Conservation (phyloP, 768 basidiomycete species). For the Calocybe cyanea region DNA sequence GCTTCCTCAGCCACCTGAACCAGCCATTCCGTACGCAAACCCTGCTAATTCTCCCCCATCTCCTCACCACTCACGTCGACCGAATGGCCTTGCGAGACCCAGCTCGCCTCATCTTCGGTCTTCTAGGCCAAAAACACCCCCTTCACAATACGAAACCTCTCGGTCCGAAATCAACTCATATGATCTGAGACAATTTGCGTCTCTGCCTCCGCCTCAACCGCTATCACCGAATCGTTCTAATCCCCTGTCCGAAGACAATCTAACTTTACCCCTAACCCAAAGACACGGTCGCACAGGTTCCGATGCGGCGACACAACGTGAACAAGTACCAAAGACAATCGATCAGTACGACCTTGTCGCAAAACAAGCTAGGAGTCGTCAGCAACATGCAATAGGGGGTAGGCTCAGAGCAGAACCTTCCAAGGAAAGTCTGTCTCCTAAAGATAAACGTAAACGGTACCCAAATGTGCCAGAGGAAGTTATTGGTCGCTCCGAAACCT, state of each 20-base stretch:
- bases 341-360: constrained; percentile 31
- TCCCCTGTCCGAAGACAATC: constrained; percentile 37
- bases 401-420: constrained; percentile 28
- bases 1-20: constrained; percentile 20
- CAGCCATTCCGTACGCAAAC: constrained; percentile 15
- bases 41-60: constrained; percentile 29
- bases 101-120: constrained; percentile 31
- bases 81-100: constrained; percentile 30
- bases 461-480: constrained; percentile 23
- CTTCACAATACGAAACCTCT: constrained; percentile 24
- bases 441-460: constrained; percentile 22
- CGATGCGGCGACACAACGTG: constrained; percentile 49
- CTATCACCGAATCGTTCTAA: constrained; percentile 41
- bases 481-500: constrained; percentile 20
- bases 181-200: constrained; percentile 10
- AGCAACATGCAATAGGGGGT: constrained; percentile 20
- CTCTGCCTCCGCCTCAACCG: constrained; percentile 39
- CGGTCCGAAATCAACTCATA: constrained; percentile 8
- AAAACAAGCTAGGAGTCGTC: constrained; percentile 28
- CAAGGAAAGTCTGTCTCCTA: constrained; percentile 25
- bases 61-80: constrained; percentile 34
- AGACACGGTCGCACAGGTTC: constrained; percentile 45
- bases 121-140: constrained; percentile 29
- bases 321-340: constrained; percentile 34
- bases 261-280: constrained; percentile 28